Evolutionary conservation across 768 basidiomycete genomes (phyloP).

Genomic region (Baorangia bicolor): DNA sequence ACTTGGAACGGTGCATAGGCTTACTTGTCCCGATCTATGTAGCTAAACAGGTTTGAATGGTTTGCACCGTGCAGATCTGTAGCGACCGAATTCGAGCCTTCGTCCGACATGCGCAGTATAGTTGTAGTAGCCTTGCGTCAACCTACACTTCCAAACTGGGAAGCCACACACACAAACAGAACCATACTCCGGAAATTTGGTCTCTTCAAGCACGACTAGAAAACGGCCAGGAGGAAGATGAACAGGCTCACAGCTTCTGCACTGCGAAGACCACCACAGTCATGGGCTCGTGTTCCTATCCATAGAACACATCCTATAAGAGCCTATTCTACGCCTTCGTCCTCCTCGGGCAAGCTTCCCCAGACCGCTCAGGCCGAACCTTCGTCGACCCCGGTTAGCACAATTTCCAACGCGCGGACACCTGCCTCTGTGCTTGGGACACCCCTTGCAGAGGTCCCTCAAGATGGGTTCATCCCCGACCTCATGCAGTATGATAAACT

Average conservation of each 20-base stretch:
- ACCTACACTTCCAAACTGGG: constrained; percentile 16
- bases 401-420: background rate
- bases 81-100: constrained; percentile 42
- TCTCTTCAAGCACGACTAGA: background rate
- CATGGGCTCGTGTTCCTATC: constrained; percentile 1
- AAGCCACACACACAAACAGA: constrained; percentile 15
- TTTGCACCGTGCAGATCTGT: constrained; percentile 48
- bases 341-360: constrained; percentile 2
- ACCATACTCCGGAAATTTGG: constrained; percentile 17
- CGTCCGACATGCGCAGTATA: constrained; percentile 14
- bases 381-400: background rate
- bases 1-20: background rate
- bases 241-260: constrained; percentile 20
- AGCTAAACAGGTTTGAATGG: constrained; percentile 51
- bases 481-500: constrained; percentile 62
- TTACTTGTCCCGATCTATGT: constrained; percentile 70
- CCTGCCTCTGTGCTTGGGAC: constrained; percentile 10
- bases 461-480: constrained; percentile 46
- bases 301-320: constrained; percentile 1
- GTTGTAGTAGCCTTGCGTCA: constrained; percentile 5
- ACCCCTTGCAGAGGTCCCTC: constrained; percentile 21
- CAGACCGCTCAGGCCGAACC: constrained; percentile 4
- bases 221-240: constrained; percentile 16
- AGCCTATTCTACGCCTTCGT: constrained; percentile 18
- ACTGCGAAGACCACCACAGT: constrained; percentile 10